These are phyloP conservation scores for Phalaenopsis equestris DNA, from an alignment of 106 monocot species.

Conservation along the genomic window DNA sequence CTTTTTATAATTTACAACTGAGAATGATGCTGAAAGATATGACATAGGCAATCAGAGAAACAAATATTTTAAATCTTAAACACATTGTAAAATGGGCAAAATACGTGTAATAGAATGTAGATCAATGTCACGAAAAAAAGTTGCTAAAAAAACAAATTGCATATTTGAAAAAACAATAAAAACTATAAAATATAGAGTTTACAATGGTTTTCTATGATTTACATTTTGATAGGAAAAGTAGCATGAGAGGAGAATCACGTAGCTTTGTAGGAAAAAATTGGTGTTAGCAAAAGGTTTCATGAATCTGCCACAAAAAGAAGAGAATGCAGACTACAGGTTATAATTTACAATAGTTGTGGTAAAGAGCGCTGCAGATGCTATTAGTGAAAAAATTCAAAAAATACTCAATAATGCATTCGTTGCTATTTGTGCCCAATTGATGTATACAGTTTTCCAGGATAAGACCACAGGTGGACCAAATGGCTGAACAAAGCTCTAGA, in stretches of 20 bases:
- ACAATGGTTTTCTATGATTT: background rate
- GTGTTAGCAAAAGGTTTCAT: background rate
- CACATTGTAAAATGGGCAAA: background rate
- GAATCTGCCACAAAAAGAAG: background rate
- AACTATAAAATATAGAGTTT: background rate
- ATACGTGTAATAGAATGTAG: background rate
- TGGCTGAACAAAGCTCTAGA: no score
- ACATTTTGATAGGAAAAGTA: background rate
- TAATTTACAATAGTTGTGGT: background rate
- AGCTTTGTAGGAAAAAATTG: background rate
- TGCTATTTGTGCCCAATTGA: no score
- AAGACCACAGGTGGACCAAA: no score
- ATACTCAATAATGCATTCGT: no score
- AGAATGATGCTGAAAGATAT: background rate
- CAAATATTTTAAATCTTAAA: background rate
- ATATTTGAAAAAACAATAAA: background rate
- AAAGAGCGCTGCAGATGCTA: no score
- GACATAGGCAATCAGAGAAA: background rate
- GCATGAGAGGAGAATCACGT: background rate
- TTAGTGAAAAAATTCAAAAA: no score
- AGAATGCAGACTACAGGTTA: background rate
- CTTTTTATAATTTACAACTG: background rate
- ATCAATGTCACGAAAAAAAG: background rate
- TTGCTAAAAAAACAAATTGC: background rate
- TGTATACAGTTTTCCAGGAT: no score